Conservation (phyloP, 2,329 filamentous ascomycete genomes). For the Fusarium annulatum region DNA sequence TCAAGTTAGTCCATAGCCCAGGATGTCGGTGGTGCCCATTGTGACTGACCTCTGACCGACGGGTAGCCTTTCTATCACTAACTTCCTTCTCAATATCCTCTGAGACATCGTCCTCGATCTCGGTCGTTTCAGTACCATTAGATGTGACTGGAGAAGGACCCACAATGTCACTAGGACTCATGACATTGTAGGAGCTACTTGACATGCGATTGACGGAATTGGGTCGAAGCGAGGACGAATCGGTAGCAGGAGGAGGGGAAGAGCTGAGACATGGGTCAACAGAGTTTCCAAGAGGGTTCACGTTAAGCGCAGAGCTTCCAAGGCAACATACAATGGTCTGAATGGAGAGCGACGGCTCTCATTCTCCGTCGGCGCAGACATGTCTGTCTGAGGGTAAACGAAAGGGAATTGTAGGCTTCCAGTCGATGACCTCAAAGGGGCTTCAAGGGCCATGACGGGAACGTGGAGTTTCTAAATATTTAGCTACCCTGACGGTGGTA, state of each 20-base stretch:
- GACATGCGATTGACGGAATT: conserved; percentile 60
- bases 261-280: conserved; percentile 45
- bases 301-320: background rate
- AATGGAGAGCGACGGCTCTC: conserved; percentile 61
- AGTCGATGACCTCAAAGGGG: conserved; percentile 71
- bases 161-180: conserved; percentile 75
- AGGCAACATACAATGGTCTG: conserved; percentile 61
- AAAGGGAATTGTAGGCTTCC: conserved; percentile 57
- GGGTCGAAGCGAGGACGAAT: conserved; percentile 64
- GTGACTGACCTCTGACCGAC: conserved; percentile 48
- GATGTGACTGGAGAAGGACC: conserved; percentile 88
- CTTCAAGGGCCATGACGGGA: conserved; percentile 55
- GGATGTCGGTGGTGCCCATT: background rate
- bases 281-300: background rate
- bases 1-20: conserved; percentile 26
- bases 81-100: conserved; percentile 64
- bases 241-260: conserved; percentile 51
- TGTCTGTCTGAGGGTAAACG: conserved; percentile 61
- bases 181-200: conserved; percentile 63
- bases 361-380: conserved; percentile 66
- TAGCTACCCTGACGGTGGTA: conserved; percentile 22
- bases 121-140: conserved; percentile 83
- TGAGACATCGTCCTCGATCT: conserved; percentile 81
- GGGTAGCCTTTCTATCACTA: conserved; percentile 23
- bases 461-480: conserved; percentile 10